A percentile compares a stretch with the other conserved stretches of the same genome.
Conservation (phyloP, 768 basidiomycete species). For the Termitomyces sp. region DNA sequence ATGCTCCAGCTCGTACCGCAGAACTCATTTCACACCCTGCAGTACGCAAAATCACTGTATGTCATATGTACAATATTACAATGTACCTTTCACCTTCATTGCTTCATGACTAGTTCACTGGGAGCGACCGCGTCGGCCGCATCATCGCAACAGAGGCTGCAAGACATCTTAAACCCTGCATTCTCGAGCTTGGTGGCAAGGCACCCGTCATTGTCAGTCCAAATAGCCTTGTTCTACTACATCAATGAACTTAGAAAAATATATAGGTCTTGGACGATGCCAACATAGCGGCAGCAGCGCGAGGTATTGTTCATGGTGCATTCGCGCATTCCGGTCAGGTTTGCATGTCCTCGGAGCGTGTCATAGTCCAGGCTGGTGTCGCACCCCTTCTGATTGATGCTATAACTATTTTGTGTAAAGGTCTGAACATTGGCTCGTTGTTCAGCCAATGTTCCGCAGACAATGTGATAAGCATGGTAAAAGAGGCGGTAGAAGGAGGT, state of each 20-base stretch:
- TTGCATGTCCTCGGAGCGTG: slow-evolving; percentile 58
- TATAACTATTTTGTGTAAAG: slow-evolving; percentile 28
- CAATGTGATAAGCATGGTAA: slow-evolving; percentile 40
- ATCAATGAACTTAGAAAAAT: not conserved
- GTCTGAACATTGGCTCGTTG: slow-evolving; percentile 30
- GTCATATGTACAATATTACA: slow-evolving; percentile 5
- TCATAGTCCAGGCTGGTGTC: slow-evolving; percentile 46
- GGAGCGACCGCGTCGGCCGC: slow-evolving; percentile 50
- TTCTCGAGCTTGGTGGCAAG: slow-evolving; percentile 57
- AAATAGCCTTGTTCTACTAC: not conserved
- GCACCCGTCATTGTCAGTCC: slow-evolving; percentile 46
- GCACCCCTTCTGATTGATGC: slow-evolving; percentile 32
- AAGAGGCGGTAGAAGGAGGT: slow-evolving; percentile 41
- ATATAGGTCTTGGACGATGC: slow-evolving; percentile 49
- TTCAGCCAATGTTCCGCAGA: slow-evolving; percentile 45
- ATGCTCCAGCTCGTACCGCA: slow-evolving; percentile 39
- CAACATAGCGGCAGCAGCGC: slow-evolving; percentile 49
- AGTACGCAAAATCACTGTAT: slow-evolving; percentile 51
- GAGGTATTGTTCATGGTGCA: slow-evolving; percentile 41
- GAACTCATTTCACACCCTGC: slow-evolving; percentile 54
- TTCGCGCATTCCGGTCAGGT: slow-evolving; percentile 51
- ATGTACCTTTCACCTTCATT: not conserved
- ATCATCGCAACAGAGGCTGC: slow-evolving; percentile 54
- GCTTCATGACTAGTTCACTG: slow-evolving; percentile 42
- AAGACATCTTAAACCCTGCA: slow-evolving; percentile 51